Percentiles rank a stretch among this genome's conserved stretches.
Conservation (phyloP, 768 basidiomycete genomes). For the Suillus cothurnatus region DNA sequence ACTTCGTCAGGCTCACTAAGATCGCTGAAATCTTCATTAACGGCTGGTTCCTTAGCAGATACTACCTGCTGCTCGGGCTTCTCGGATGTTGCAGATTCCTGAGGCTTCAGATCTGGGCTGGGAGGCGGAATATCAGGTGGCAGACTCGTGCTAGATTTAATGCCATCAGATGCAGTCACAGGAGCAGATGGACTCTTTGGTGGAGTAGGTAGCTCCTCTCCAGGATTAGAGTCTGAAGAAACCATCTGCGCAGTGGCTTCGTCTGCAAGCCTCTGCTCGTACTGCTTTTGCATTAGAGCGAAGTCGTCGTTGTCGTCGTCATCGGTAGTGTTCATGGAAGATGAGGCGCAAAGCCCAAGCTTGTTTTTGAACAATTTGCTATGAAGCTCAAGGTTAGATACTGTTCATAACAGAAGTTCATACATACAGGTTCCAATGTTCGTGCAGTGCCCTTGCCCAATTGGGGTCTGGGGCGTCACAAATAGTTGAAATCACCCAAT, state of each 20-base stretch:
- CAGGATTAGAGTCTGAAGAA: background rate
- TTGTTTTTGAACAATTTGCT: background rate
- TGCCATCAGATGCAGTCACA: background rate
- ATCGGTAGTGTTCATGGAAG: background rate
- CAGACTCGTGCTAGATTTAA: background rate
- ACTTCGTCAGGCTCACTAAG: background rate
- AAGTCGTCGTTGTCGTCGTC: background rate
- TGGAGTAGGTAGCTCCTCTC: background rate
- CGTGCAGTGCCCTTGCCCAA: constrained; percentile 1
- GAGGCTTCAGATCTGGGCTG: background rate
- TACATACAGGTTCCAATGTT: constrained; percentile 11
- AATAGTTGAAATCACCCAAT: background rate
- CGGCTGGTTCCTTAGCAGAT: too few relatives aligned
- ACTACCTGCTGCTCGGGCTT: too few relatives aligned
- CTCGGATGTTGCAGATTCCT: too few relatives aligned
- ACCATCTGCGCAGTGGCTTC: background rate
- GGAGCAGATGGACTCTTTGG: background rate
- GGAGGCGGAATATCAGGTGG: background rate
- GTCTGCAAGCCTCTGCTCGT: background rate
- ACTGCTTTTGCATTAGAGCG: background rate
- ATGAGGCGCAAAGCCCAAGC: background rate
- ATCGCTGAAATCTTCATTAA: background rate
- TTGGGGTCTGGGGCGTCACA: constrained; percentile 1
- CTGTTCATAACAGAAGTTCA: background rate
- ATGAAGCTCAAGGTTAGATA: background rate